Evolutionary conservation across 768 basidiomycete species (phyloP), one percentile per base, ranked within the genome.

Genomic region (Amanita rubescens): DNA sequence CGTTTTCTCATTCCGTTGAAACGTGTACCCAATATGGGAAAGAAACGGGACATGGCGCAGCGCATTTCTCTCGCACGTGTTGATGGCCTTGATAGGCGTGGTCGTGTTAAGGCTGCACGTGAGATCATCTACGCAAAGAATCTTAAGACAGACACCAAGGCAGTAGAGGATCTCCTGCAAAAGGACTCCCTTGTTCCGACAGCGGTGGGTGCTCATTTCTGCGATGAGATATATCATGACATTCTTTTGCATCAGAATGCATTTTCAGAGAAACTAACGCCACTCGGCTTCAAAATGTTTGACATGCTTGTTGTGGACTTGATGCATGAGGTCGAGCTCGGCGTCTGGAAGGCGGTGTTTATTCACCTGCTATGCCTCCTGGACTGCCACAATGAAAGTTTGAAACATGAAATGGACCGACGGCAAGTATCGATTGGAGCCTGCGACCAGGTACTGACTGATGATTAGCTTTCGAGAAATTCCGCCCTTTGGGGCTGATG

Each of bases 311-410:
- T 67, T 0, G 62, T 67, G 12, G 72, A 75, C 49, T 51, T 71
- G 1, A 59, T 75, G 59, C 73, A 74, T 51, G 70, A 73, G 53
- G 56, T 71, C 49, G 68, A 72, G 39, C 56, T 72, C 0, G 70
- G 73, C 0, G 63, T 70, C 1, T 74, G 70, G 68, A 74, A 71
- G 41, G 56, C 59, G 0, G 30, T 71, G 0, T 59, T 73, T 6
- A 63, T 53, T 0, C 73, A 75, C 37, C 63, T 74, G 1, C 62
- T 73, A 7, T 63, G 64, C 0, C 61, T 74, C 8, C 48, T 74
- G 11, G 44, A 70, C 56, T 54, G 60, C 1, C 50, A 58, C 25
- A 58, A 60, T 3, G 19, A 33, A 24, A 44, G 58, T 35, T 19
- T 49, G 20, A 57, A 65, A 0, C 24, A 57, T 38, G 61, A 63